Percentiles rank a stretch among this genome's conserved stretches.
phyloP scores from a whole-genome alignment of 1,139 yeast species.

The Sugiyamaella japonica region DNA sequence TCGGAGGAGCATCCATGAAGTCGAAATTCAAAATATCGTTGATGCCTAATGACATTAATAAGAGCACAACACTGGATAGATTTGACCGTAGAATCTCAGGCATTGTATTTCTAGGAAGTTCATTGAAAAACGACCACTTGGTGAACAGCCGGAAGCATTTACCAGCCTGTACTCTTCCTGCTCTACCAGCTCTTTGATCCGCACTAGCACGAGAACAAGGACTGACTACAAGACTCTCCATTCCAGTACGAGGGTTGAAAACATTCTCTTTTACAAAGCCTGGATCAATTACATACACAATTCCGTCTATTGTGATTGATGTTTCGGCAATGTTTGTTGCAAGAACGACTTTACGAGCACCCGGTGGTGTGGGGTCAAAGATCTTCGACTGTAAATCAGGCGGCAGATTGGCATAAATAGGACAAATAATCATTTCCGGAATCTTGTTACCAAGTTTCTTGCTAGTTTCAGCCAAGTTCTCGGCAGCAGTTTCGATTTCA shows the following conservation, averaged over 20 bases:
- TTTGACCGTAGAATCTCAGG: conserved; percentile 90
- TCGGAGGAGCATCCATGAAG: conserved; percentile 82
- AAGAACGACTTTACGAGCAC: conserved; percentile 79
- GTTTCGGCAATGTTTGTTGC: conserved; percentile 98
- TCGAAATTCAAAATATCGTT: conserved; percentile 80
- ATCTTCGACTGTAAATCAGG: conserved; percentile 77
- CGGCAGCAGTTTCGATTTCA: conserved; percentile 83
- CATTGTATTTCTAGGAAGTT: conserved; percentile 71
- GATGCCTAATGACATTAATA: conserved; percentile 78
- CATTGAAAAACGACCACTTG: conserved; percentile 79
- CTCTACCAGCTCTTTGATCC: conserved; percentile 95
- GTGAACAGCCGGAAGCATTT: conserved; percentile 89
- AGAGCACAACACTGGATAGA: conserved; percentile 68
- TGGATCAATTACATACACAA: conserved; percentile 84
- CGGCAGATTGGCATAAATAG: conserved; percentile 91
- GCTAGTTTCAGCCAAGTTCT: conserved; percentile 63
- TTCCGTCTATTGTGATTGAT: conserved; percentile 91
- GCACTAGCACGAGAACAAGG: conserved; percentile 95
- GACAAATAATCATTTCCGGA: conserved; percentile 69
- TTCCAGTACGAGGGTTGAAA: conserved; percentile 78
- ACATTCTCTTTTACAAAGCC: conserved; percentile 90
- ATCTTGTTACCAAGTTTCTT: conserved; percentile 62
- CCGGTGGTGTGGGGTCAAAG: conserved; percentile 83
- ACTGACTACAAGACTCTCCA: conserved; percentile 82
- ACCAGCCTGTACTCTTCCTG: conserved; percentile 96